A percentile compares a stretch with the other conserved stretches of the same genome.
phyloP scores from a whole-genome alignment of 768 basidiomycete genomes.

The Hericium rajendrae region DNA sequence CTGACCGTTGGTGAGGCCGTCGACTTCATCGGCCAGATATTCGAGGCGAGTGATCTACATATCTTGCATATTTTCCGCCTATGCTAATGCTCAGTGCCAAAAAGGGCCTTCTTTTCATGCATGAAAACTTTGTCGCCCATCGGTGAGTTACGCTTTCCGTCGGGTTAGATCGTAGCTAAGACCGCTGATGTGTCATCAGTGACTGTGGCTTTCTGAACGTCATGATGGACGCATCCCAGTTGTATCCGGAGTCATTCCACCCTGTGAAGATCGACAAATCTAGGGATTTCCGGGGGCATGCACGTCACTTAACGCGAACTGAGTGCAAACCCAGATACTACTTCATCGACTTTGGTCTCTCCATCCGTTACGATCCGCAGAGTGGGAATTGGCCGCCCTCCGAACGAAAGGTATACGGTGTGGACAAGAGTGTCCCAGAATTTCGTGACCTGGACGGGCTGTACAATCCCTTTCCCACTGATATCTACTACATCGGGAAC shows the following conservation, averaged over 20 bases:
- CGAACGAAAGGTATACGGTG: not conserved
- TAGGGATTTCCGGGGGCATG: slow-evolving; percentile 2
- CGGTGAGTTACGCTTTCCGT: slow-evolving; percentile 1
- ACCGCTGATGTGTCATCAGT: not conserved
- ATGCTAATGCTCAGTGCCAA: not conserved
- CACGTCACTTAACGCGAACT: slow-evolving; percentile 15
- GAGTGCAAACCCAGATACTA: slow-evolving; percentile 16
- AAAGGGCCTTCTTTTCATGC: slow-evolving; percentile 6
- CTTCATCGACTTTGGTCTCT: slow-evolving; percentile 23
- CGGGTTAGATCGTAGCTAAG: not conserved
- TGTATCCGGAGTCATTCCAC: slow-evolving; percentile 10
- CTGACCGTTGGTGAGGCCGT: slow-evolving; percentile 27
- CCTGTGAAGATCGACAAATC: not conserved
- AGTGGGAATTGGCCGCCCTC: not conserved
- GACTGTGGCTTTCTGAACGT: slow-evolving; percentile 6
- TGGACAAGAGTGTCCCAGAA: not conserved
- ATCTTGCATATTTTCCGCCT: no score
- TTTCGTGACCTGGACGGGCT: no score
- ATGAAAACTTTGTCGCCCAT: slow-evolving; percentile 8
- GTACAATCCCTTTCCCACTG: slow-evolving; percentile 1
- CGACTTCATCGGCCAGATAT: slow-evolving; percentile 23
- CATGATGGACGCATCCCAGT: slow-evolving; percentile 7
- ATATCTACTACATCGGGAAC: slow-evolving; percentile 16
- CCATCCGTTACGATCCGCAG: slow-evolving; percentile 12
- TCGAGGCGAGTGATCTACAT: slow-evolving; percentile 22